phyloP scores from a whole-genome alignment of 2,329 filamentous ascomycete genomes.

The Fusarium pilosicola region DNA sequence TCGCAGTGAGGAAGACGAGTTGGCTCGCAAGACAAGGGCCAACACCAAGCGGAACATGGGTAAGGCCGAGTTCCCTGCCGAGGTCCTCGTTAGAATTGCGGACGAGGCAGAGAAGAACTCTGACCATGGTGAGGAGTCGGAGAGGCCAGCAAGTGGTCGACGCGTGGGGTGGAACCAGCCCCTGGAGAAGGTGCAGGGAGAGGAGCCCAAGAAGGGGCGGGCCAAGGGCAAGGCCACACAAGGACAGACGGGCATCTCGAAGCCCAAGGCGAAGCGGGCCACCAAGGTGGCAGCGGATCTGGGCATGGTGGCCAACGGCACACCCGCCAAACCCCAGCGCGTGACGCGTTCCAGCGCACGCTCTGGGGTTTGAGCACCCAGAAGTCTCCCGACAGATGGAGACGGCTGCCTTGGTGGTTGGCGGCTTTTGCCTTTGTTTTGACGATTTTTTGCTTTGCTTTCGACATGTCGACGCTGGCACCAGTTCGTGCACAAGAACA shows the following conservation, averaged over 20 bases:
- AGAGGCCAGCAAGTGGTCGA: slow-evolving; percentile 26
- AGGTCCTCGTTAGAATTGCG: slow-evolving; percentile 47
- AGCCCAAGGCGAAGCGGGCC: slow-evolving; percentile 45
- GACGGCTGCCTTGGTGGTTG: slow-evolving; percentile 13
- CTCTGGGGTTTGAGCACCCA: slow-evolving; percentile 30
- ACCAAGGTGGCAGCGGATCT: slow-evolving; percentile 46
- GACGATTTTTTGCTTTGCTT: slow-evolving; percentile 2
- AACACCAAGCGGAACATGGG: slow-evolving; percentile 52
- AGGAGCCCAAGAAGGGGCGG: slow-evolving; percentile 38
- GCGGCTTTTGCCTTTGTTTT: background rate
- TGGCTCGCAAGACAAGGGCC: slow-evolving; percentile 47
- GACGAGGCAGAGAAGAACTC: slow-evolving; percentile 34
- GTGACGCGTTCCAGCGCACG: slow-evolving; percentile 47
- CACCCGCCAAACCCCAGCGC: slow-evolving; percentile 48
- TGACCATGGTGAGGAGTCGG: slow-evolving; percentile 19
- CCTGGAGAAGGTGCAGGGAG: slow-evolving; percentile 43
- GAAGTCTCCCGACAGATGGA: background rate
- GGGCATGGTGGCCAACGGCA: slow-evolving; percentile 49
- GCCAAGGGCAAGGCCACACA: slow-evolving; percentile 40
- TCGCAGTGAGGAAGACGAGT: slow-evolving; percentile 47
- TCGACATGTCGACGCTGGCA: background rate
- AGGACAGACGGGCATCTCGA: slow-evolving; percentile 45
- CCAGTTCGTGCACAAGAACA: background rate
- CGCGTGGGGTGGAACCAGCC: slow-evolving; percentile 50
- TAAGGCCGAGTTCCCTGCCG: slow-evolving; percentile 48